Conservation (phyloP, 768 basidiomycete genomes). For the Amanita inopinata region DNA sequence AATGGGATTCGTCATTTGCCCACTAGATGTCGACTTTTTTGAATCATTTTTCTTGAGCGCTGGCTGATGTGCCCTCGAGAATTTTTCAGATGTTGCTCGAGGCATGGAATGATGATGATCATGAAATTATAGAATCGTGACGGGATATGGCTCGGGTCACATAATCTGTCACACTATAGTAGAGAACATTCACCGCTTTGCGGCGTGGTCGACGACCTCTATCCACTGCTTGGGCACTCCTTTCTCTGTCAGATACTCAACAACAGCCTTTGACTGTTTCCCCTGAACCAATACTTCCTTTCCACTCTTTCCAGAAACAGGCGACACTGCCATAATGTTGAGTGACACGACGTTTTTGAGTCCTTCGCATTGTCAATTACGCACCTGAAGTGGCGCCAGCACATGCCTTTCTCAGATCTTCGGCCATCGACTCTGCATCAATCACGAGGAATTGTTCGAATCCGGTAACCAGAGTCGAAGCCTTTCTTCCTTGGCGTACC, state of each 20-base stretch:
- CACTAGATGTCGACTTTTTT: conserved; percentile 15
- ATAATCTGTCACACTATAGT: neutral
- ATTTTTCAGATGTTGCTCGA: conserved; percentile 67
- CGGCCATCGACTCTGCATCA: conserved; percentile 62
- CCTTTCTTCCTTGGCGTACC: conserved; percentile 64
- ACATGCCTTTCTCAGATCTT: conserved; percentile 67
- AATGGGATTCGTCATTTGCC: conserved; percentile 68
- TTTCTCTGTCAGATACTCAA: conserved; percentile 52
- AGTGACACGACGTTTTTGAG: too few relatives aligned
- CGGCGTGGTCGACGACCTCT: conserved; percentile 36
- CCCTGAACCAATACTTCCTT: conserved; percentile 81
- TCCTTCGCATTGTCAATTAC: too few relatives aligned
- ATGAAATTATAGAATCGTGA: conserved; percentile 2
- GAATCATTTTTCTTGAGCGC: conserved; percentile 41
- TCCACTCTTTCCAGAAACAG: conserved; percentile 46
- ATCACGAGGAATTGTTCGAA: conserved; percentile 69
- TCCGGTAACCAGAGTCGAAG: conserved; percentile 65
- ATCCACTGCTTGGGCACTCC: conserved; percentile 85
- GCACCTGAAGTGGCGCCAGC: conserved; percentile 72
- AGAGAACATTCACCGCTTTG: conserved; percentile 31
- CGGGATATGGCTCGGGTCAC: neutral
- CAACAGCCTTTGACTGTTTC: conserved; percentile 59
- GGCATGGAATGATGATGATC: conserved; percentile 42
- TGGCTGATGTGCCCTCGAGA: conserved; percentile 60
- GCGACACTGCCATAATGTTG: too few relatives aligned